A percentile compares a stretch with the other conserved stretches of the same genome.
Evolutionary conservation across 2,329 filamentous ascomycete genomes (phyloP).

Genomic region (Penicillium sp.): DNA sequence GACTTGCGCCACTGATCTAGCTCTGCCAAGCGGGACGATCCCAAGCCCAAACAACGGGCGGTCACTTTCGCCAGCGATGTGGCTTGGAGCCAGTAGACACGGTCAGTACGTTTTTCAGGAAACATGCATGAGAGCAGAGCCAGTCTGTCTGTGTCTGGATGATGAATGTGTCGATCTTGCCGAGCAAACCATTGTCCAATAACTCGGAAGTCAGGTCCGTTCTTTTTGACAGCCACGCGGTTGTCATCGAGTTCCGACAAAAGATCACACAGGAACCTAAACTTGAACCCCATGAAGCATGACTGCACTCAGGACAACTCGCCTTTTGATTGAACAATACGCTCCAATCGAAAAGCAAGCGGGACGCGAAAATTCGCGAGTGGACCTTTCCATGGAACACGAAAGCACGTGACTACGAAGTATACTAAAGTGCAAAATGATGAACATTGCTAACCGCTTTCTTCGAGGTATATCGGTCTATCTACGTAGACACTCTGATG

Average conservation of each 20-base stretch:
- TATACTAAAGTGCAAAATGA: not conserved
- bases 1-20: constrained; percentile 62
- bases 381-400: constrained; percentile 29
- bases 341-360: not conserved
- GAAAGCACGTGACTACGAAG: constrained; percentile 31
- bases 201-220: constrained; percentile 40
- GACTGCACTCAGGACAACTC: not conserved
- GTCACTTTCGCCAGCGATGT: constrained; percentile 64
- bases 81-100: constrained; percentile 70
- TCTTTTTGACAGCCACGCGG: constrained; percentile 28
- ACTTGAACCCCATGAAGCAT: constrained; percentile 50
- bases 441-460: not conserved
- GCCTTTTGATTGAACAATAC: not conserved
- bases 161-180: constrained; percentile 59
- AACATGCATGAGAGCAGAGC: constrained; percentile 74
- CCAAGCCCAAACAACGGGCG: constrained; percentile 63
- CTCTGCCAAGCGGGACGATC: constrained; percentile 58
- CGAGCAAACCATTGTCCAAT: constrained; percentile 67
- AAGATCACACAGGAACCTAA: constrained; percentile 70
- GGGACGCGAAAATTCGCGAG: constrained; percentile 13
- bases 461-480: not conserved
- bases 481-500: not conserved
- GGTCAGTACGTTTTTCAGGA: constrained; percentile 71
- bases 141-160: constrained; percentile 55
- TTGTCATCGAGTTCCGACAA: constrained; percentile 64